Evolutionary conservation across 345 rosid species (phyloP).

Genomic region (Eucalyptus erythrocorys): DNA sequence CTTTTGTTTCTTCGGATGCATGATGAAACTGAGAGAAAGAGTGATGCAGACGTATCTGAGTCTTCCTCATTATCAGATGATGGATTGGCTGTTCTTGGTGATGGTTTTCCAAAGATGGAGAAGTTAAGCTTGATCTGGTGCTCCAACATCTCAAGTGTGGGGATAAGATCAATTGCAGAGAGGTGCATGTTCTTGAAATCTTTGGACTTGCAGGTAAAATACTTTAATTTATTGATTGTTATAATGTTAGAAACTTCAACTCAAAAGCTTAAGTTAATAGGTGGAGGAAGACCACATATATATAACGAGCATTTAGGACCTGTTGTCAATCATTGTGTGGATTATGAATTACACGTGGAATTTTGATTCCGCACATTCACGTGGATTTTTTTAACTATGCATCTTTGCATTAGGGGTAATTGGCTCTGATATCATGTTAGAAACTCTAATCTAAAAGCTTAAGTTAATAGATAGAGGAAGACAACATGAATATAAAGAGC

Average conservation of each 20-base stretch:
- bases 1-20: conserved; percentile 16
- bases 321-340: too few relatives aligned
- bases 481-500: neutral
- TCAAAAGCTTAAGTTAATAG: too few relatives aligned
- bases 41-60: conserved; percentile 17
- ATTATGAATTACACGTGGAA: too few relatives aligned
- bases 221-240: neutral
- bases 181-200: conserved; percentile 52
- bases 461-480: neutral
- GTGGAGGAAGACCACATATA: too few relatives aligned
- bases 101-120: conserved; percentile 60
- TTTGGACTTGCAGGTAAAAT: conserved; percentile 72
- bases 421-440: too few relatives aligned
- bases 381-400: too few relatives aligned
- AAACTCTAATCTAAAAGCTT: neutral
- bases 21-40: conserved; percentile 7
- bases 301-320: too few relatives aligned
- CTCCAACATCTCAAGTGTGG: conserved; percentile 56
- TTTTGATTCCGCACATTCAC: too few relatives aligned
- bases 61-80: conserved; percentile 53
- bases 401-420: too few relatives aligned
- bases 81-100: conserved; percentile 51
- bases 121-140: conserved; percentile 86
- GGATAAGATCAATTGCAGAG: conserved; percentile 51
- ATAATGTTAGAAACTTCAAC: too few relatives aligned